A percentile compares a stretch with the other conserved stretches of the same genome.
These are phyloP conservation scores for maize (Zea mays) DNA, from an alignment of 176 grass and related monocot genomes.

Conservation along the genomic window DNA sequence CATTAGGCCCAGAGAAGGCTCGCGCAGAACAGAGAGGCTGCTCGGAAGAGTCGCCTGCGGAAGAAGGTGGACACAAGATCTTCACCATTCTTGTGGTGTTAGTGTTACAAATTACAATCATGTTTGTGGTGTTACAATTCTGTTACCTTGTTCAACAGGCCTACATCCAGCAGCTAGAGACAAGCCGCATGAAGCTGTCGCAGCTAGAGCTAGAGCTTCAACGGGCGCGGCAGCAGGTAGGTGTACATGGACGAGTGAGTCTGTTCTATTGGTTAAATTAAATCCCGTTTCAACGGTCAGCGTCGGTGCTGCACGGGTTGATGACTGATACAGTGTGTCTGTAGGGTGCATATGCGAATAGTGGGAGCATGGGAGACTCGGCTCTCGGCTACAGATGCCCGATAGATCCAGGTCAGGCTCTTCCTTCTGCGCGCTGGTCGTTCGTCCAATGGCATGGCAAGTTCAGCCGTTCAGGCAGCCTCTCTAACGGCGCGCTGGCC, in stretches of 20 bases:
- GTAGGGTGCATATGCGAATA: slow-evolving; percentile 51
- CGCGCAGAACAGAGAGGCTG: slow-evolving; percentile 91
- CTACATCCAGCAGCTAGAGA: slow-evolving; percentile 93
- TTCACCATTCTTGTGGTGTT: not conserved
- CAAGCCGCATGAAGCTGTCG: slow-evolving; percentile 82
- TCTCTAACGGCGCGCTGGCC: too few species aligned
- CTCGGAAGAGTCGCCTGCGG: slow-evolving; percentile 72
- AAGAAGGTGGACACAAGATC: slow-evolving; percentile 61
- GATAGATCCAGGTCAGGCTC: slow-evolving; percentile 59
- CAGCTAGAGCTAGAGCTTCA: slow-evolving; percentile 85
- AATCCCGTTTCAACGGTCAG: not conserved
- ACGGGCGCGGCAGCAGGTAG: slow-evolving; percentile 68
- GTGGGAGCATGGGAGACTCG: slow-evolving; percentile 56
- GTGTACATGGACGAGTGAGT: not conserved
- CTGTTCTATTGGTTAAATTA: not conserved
- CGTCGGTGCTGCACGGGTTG: not conserved
- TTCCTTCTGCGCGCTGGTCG: too few species aligned
- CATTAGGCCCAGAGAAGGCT: slow-evolving; percentile 63
- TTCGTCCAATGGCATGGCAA: not conserved
- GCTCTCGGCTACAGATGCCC: slow-evolving; percentile 48
- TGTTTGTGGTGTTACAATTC: not conserved
- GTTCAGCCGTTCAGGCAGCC: not conserved
- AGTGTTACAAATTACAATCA: not conserved
- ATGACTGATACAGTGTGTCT: slow-evolving; percentile 2
- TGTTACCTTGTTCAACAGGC: slow-evolving; percentile 49